Base-by-base conservation (phyloP, 2,329 filamentous ascomycete genomes). In the Fusarium sp. region DNA sequence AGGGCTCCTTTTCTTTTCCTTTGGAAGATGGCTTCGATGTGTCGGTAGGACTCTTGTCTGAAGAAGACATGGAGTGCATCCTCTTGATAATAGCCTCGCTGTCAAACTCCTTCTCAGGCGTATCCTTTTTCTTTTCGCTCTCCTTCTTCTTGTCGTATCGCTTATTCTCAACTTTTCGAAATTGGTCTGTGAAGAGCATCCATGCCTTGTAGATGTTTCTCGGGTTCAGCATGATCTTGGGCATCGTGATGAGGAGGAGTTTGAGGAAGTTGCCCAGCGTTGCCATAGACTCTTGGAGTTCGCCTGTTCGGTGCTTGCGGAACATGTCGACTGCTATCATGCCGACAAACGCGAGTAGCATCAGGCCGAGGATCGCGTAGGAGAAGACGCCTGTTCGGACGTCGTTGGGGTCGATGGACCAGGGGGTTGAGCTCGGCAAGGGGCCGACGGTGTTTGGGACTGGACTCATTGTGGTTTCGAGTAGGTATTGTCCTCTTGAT, bases 311-410 rank as follows among this genome's bases (percentile, higher is more conserved):
- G 30, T 43, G 27, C 54, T 73, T 77, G 45, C 37, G 25, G 10
- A 50, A 3, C 37, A 77, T 65, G 58, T 77, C 75, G 38, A 52
- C 43, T 22, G 65, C 2, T 15, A 75, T 11, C 3, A 77, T 25
- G 10, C 56, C 61, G 12, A 69, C 0, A 25, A 77, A 72, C n/a
- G 33, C 35, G 25, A 30, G 6, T 12, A 68, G 33, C 10, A 74
- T 68, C 1, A 68, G 4, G 3, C 47, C 43, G 10, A 77, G 38
- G 15, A 76, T 64, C 4, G 22, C 35, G 30, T 62, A 66, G 14
- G 73, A 35, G 30, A 74, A 67, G 35, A 66, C 43, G 4, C 27
- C 27, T 9, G 47, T 54, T 30, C 25, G 30, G 27, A 32, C 7
- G 10, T 70, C 60, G 6, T 63, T 25, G 6, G 27, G 47, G 47